Evolutionary conservation across 495 filamentous ascomycete species (phyloP).

Genomic region (Xylaria sp.): DNA sequence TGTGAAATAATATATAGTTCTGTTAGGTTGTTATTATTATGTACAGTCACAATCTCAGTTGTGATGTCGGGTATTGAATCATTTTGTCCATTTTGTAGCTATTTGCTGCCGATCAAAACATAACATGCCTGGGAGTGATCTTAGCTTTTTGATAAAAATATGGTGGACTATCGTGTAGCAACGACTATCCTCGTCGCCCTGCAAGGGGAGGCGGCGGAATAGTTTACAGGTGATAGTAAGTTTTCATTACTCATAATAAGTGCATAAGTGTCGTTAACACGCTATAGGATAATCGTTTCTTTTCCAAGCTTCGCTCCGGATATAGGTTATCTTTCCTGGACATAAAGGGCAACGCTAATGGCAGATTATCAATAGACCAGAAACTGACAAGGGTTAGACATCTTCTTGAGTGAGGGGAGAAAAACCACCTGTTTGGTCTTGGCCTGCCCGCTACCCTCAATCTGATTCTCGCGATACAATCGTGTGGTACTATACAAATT

Average conservation of each 20-base stretch:
- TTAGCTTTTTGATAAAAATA: not conserved
- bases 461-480: not conserved
- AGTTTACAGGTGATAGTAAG: not conserved
- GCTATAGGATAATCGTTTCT: not conserved
- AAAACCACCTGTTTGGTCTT: constrained; percentile 4
- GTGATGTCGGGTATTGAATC: not conserved
- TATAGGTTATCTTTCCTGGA: not conserved
- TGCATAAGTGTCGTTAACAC: constrained; percentile 15
- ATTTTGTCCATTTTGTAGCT: not conserved
- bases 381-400: not conserved
- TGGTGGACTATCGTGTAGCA: no score
- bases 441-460: not conserved
- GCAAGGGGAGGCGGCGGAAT: no score
- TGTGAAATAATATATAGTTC: no score
- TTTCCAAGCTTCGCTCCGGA: not conserved
- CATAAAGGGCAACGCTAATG: not conserved
- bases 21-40: not conserved
- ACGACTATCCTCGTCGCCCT: not conserved
- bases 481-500: not conserved
- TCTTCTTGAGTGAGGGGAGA: not conserved
- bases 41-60: not conserved
- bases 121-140: not conserved
- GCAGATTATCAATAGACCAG: not conserved
- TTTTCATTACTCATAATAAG: constrained; percentile 24
- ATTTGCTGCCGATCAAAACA: not conserved